phyloP scores from a whole-genome alignment of 768 basidiomycete genomes.

The Lactarius indigo region DNA sequence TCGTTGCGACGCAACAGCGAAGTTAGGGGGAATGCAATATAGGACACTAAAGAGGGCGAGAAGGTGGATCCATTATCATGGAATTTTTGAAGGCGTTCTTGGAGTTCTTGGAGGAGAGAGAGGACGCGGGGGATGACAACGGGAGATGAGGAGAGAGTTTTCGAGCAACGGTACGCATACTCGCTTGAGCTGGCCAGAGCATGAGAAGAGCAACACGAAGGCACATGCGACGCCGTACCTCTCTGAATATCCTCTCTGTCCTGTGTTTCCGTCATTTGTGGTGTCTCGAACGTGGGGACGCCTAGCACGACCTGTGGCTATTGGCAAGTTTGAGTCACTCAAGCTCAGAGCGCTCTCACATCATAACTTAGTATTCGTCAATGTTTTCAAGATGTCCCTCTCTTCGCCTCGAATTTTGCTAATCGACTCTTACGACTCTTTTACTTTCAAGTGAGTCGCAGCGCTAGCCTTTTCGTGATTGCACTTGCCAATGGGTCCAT shows the following conservation, averaged over 20 bases:
- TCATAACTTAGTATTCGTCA: too few species aligned
- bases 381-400: slow-evolving; percentile 29
- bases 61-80: slow-evolving; percentile 40
- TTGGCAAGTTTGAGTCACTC: too few species aligned
- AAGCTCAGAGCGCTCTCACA: too few species aligned
- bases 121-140: slow-evolving; percentile 45
- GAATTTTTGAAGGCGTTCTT: slow-evolving; percentile 44
- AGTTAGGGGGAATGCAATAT: slow-evolving; percentile 85
- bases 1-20: slow-evolving; percentile 76
- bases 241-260: slow-evolving; percentile 15
- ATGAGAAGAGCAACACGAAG: neutral
- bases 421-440: slow-evolving; percentile 84
- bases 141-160: slow-evolving; percentile 59
- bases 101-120: slow-evolving; percentile 52
- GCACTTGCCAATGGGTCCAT: neutral
- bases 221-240: slow-evolving; percentile 9
- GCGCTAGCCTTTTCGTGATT: neutral
- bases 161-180: slow-evolving; percentile 80
- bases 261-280: slow-evolving; percentile 14
- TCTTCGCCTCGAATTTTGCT: slow-evolving; percentile 54
- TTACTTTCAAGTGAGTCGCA: slow-evolving; percentile 82
- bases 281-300: neutral
- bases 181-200: slow-evolving; percentile 48
- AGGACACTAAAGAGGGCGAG: slow-evolving; percentile 64
- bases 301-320: too few species aligned